Conservation (phyloP, 1,139 yeast species). For the Scheffersomyces segobiensis region DNA sequence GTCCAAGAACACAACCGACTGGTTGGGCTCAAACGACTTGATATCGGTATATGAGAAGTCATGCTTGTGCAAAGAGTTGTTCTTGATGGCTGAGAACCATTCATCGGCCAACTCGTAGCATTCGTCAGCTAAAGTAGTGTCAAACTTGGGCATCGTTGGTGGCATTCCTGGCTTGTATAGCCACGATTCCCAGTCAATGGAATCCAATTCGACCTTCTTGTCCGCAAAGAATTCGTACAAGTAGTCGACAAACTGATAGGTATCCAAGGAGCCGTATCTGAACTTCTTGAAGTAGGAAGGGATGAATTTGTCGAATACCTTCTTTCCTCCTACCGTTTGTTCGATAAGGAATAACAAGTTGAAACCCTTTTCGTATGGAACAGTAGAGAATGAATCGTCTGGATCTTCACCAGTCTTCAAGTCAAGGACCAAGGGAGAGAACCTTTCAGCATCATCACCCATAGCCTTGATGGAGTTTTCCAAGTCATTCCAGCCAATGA, state of each 20-base stretch:
- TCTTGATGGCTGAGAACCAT: slow-evolving; percentile 51
- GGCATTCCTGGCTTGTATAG: slow-evolving; percentile 83
- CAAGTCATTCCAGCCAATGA: slow-evolving; percentile 87
- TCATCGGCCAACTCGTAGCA: slow-evolving; percentile 64
- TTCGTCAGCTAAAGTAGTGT: slow-evolving; percentile 73
- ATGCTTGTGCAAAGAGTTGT: not conserved
- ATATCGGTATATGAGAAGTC: slow-evolving; percentile 44
- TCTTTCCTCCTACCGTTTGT: slow-evolving; percentile 55
- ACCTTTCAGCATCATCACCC: slow-evolving; percentile 53
- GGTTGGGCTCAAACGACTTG: slow-evolving; percentile 64
- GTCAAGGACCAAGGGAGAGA: slow-evolving; percentile 68
- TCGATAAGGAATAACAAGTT: slow-evolving; percentile 77
- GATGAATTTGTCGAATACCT: slow-evolving; percentile 73
- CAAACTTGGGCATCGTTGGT: slow-evolving; percentile 72
- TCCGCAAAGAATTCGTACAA: slow-evolving; percentile 62
- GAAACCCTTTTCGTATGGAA: slow-evolving; percentile 91
- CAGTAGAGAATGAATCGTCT: slow-evolving; percentile 84
- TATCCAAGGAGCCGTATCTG: slow-evolving; percentile 71
- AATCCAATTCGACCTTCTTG: slow-evolving; percentile 51
- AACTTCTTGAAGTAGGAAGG: slow-evolving; percentile 72
- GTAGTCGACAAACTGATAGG: slow-evolving; percentile 77
- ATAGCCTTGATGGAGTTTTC: slow-evolving; percentile 63
- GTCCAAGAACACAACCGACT: slow-evolving; percentile 77
- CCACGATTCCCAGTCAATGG: slow-evolving; percentile 86
- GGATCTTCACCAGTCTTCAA: slow-evolving; percentile 71